phyloP scores from a whole-genome alignment of 2,329 filamentous ascomycete species.

The Mycogone perniciosa region DNA sequence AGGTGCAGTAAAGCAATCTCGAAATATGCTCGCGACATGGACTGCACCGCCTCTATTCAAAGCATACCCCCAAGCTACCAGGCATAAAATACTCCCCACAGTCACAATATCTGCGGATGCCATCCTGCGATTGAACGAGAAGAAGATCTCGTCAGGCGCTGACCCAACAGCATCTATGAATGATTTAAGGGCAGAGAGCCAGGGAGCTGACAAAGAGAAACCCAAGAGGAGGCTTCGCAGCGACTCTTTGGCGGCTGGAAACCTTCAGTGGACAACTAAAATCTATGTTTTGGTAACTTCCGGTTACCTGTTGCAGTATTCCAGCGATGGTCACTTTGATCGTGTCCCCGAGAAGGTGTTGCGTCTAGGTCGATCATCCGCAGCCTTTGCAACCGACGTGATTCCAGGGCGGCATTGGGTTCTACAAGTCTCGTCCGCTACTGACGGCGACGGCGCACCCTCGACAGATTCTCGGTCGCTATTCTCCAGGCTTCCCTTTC shows the following conservation, averaged over 20 bases:
- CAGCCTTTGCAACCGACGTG: constrained; percentile 72
- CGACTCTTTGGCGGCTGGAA: constrained; percentile 6
- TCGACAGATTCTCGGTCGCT: constrained; percentile 52
- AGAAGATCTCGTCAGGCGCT: constrained; percentile 28
- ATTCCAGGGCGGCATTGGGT: constrained; percentile 79
- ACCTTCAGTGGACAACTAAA: constrained; percentile 38
- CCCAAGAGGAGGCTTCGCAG: constrained; percentile 15
- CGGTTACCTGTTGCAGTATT: constrained; percentile 69
- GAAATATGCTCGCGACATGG: constrained; percentile 43
- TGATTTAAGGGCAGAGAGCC: constrained; percentile 2
- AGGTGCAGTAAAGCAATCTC: constrained; percentile 15
- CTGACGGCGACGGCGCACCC: constrained; percentile 50
- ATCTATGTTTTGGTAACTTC: constrained; percentile 65
- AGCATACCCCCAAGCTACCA: constrained; percentile 77
- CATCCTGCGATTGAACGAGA: constrained; percentile 56
- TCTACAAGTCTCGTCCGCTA: constrained; percentile 63
- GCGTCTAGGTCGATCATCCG: constrained; percentile 65
- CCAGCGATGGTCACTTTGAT: constrained; percentile 63
- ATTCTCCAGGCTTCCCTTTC: constrained; percentile 58
- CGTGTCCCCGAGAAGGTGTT: constrained; percentile 68
- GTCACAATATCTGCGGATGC: constrained; percentile 62
- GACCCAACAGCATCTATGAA: constrained; percentile 14
- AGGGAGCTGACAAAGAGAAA: constrained; percentile 10
- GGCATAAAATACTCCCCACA: constrained; percentile 63
- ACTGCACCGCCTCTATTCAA: constrained; percentile 75